Percentiles rank a stretch among this genome's conserved stretches.
These are phyloP conservation scores for Mycocentrospora acerina DNA, from an alignment of 2,329 filamentous ascomycete species.

Conservation along the genomic window DNA sequence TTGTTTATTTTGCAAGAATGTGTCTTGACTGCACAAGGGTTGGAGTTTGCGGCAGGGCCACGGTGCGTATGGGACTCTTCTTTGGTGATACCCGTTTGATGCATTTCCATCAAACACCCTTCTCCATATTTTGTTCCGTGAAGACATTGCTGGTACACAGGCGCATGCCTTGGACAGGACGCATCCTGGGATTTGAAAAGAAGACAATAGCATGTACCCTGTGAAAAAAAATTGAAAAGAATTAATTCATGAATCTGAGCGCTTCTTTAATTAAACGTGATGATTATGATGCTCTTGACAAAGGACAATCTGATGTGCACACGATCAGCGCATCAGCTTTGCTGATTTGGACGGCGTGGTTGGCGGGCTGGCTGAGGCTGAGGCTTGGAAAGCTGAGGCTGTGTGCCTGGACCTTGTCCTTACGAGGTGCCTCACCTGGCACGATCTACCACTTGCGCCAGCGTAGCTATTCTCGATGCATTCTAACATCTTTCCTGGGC, in stretches of 20 bases:
- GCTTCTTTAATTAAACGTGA: neutral
- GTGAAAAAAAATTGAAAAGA: conserved; percentile 14
- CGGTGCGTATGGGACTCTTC: conserved; percentile 21
- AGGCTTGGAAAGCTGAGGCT: conserved; percentile 28
- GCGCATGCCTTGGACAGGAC: too few species aligned
- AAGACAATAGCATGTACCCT: conserved; percentile 16
- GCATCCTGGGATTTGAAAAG: conserved; percentile 7
- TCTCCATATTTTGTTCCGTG: neutral
- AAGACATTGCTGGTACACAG: conserved; percentile 8
- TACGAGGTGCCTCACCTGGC: conserved; percentile 16
- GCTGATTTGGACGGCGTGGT: conserved; percentile 4
- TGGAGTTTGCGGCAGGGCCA: conserved; percentile 6
- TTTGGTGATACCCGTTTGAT: conserved; percentile 27
- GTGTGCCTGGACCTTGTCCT: conserved; percentile 21
- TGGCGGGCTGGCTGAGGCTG: conserved; percentile 25
- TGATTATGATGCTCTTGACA: neutral
- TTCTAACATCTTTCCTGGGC: conserved; percentile 21
- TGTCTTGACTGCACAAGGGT: conserved; percentile 15
- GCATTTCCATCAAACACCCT: conserved; percentile 6
- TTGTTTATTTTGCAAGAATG: conserved; percentile 7
- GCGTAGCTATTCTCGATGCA: conserved; percentile 24
- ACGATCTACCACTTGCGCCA: conserved; percentile 23
- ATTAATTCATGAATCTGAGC: conserved; percentile 1
- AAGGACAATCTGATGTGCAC: neutral
- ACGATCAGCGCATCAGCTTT: neutral